Evolutionary conservation across 140 eudicot genomes (phyloP).

Genomic region (Oenanthe javanica): DNA sequence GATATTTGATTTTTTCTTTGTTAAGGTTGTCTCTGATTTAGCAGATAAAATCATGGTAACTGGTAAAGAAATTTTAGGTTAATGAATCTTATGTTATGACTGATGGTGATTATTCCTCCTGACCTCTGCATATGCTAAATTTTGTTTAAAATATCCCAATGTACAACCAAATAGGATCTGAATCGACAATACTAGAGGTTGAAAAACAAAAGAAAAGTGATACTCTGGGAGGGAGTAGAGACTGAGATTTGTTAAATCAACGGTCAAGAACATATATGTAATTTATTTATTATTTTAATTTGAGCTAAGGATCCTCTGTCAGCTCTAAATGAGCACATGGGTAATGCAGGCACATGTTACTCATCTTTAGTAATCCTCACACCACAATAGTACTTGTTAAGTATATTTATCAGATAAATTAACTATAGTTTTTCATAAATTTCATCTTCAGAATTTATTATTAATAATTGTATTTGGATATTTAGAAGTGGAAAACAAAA

Average conservation of each 20-base stretch:
- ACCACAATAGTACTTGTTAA: background rate
- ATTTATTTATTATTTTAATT: background rate
- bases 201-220: background rate
- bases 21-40: background rate
- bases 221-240: background rate
- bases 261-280: background rate
- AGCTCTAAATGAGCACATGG: background rate
- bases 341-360: background rate
- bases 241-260: background rate
- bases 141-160: background rate
- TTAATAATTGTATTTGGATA: background rate
- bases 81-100: background rate
- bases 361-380: background rate
- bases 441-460: background rate
- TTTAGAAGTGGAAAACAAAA: background rate
- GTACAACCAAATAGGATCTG: background rate
- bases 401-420: background rate
- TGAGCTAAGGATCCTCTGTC: background rate
- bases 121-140: background rate
- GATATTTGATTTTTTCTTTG: background rate
- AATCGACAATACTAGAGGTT: background rate
- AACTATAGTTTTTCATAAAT: background rate
- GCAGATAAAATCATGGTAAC: background rate
- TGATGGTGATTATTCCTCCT: background rate
- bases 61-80: background rate